A percentile compares a stretch with the other conserved stretches of the same genome.
phyloP scores from a whole-genome alignment of 192 early-diverging fungal species.

The Gonapodya sp. region DNA sequence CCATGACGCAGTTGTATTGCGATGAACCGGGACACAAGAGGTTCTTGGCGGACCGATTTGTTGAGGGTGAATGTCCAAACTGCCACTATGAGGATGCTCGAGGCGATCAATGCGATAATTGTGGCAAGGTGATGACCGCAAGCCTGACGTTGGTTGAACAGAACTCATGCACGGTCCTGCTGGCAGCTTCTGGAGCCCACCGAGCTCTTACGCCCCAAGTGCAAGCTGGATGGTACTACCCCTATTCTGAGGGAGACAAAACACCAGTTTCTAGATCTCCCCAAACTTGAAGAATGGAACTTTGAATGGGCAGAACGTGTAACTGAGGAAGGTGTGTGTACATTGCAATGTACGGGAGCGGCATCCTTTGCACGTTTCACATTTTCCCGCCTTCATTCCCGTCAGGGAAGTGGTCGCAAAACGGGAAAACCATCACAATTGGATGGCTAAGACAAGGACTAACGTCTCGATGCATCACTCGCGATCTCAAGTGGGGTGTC shows the following conservation, averaged over 20 bases:
- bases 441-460: conserved; percentile 93
- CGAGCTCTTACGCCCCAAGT: conserved; percentile 87
- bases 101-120: conserved; percentile 93
- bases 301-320: conserved; percentile 67
- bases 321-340: conserved; percentile 44
- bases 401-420: conserved; percentile 70
- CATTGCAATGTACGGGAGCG: not conserved
- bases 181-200: conserved; percentile 81
- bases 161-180: conserved; percentile 34
- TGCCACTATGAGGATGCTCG: conserved; percentile 79
- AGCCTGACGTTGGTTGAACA: not conserved
- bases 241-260: conserved; percentile 74
- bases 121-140: not conserved
- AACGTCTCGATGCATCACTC: conserved; percentile 87
- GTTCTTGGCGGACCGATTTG: conserved; percentile 96
- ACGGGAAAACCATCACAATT: conserved; percentile 78
- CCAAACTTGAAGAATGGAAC: conserved; percentile 58
- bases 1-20: conserved; percentile 87
- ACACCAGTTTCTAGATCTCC: conserved; percentile 86
- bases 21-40: conserved; percentile 55
- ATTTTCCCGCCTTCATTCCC: conserved; percentile 9
- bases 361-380: not conserved
- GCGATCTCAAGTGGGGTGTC: conserved; percentile 98
- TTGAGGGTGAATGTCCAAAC: conserved; percentile 89
- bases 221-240: conserved; percentile 78